A percentile compares a stretch with the other conserved stretches of the same genome.
phyloP scores from a whole-genome alignment of 2,329 filamentous ascomycete genomes.

The Hypomyces perniciosus region DNA sequence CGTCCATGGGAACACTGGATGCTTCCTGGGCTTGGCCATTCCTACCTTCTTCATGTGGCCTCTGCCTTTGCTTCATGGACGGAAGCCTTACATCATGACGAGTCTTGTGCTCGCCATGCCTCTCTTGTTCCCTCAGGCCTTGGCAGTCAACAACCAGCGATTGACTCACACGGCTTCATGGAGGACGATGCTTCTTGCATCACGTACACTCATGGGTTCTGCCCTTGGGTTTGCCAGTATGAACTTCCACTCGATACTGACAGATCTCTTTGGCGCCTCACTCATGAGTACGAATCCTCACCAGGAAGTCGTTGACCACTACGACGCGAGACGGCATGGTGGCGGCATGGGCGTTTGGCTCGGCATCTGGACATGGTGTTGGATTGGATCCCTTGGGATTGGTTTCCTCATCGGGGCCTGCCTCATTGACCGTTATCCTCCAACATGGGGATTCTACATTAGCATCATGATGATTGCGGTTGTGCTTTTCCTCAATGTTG shows the following conservation, averaged over 20 bases:
- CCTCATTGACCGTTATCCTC: constrained; percentile 58
- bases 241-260: constrained; percentile 65
- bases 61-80: constrained; percentile 65
- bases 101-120: constrained; percentile 65
- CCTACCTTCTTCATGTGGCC: constrained; percentile 69
- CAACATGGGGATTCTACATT: constrained; percentile 71
- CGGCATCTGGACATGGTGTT: constrained; percentile 72
- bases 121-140: constrained; percentile 68
- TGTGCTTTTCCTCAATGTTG: constrained; percentile 62
- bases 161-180: constrained; percentile 51
- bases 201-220: constrained; percentile 60
- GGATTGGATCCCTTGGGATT: constrained; percentile 62
- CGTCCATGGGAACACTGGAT: constrained; percentile 66
- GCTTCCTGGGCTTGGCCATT: constrained; percentile 65
- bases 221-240: constrained; percentile 70
- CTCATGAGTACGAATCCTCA: constrained; percentile 67
- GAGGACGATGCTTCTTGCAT: constrained; percentile 55
- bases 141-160: constrained; percentile 53
- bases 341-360: constrained; percentile 78
- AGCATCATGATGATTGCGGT: constrained; percentile 60
- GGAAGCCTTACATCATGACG: constrained; percentile 69
- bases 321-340: constrained; percentile 67
- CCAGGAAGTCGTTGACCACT: constrained; percentile 61
- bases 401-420: constrained; percentile 67
- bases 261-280: constrained; percentile 71